Evolutionary conservation across 768 basidiomycete genomes (phyloP), one percentile per base, ranked within the genome.

Genomic region (Lactifluus pinguis): DNA sequence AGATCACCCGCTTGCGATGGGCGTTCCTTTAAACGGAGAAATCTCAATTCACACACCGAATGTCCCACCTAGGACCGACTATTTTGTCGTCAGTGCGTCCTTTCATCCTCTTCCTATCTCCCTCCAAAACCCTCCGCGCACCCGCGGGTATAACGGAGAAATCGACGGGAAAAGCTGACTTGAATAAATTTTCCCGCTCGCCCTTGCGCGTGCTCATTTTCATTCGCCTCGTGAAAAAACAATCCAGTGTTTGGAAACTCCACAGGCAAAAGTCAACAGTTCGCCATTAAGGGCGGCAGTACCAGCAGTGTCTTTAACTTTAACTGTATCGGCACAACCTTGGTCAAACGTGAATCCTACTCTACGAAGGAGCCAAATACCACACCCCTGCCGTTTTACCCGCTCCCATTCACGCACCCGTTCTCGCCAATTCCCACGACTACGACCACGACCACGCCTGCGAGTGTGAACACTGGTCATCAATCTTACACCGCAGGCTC

Each of bases 181-280:
- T 11, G 17, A 7, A 6, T 6, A 42, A 25, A 1, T 25, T 25
- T 17, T 42, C 41, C 11, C 1, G 25, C 41, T 6, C 41, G 15
- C 15, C 15, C 13, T 38, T 10, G 9, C 10, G 38, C 11, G 38
- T 38, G 10, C 4, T 38, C 11, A 7, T 13, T 38, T 38, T 38
- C 13, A 10, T 38, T 38, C 11, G 32, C 38, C 13, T 38, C 38
- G 9, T 4, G 7, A 10, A 6, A 36, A 6, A 7, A 36, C 0
- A 17, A 11, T 17, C 15, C 50, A 80, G 80, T 80, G 53, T 78
- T 78, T 58, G 79, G 80, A 19, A 77, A 80, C 65, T 80, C 80
- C 36, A 78, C 78, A 45, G 75, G 80, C 68, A 67, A 67, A 57
- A 78, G 77, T 65, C 70, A 71, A 8, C 57, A 60, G 14, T 79